A percentile compares a stretch with the other conserved stretches of the same genome.
Conservation (phyloP, 2,329 filamentous ascomycete genomes). For the Sarocladiaceae sp. region DNA sequence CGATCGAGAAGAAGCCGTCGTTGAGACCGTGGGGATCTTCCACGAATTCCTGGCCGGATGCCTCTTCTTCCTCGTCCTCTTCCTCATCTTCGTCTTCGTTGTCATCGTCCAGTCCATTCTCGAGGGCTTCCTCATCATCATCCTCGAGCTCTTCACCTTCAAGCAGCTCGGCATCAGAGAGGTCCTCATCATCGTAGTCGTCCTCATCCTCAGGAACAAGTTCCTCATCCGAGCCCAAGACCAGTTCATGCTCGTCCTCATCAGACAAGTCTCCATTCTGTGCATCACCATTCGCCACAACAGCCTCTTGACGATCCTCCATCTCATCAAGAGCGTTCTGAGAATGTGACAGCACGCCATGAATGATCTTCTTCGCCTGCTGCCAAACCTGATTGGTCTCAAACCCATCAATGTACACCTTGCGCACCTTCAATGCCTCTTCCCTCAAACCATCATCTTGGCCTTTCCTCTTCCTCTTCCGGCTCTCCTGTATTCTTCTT, state of each 20-base stretch:
- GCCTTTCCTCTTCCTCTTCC: constrained; percentile 69
- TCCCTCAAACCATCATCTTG: constrained; percentile 23
- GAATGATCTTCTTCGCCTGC: constrained; percentile 80
- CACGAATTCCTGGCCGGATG: constrained; percentile 42
- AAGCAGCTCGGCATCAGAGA: constrained; percentile 12
- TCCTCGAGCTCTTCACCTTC: constrained; percentile 30
- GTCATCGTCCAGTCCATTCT: constrained; percentile 28
- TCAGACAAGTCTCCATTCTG: constrained; percentile 6
- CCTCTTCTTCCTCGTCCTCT: constrained; percentile 36
- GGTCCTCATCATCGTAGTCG: constrained; percentile 15
- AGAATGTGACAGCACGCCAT: constrained; percentile 46
- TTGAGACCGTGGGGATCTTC: constrained; percentile 78
- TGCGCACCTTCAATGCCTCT: constrained; percentile 69
- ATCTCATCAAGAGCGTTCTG: constrained; percentile 43
- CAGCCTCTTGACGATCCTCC: constrained; percentile 44
- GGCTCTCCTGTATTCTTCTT: constrained; percentile 62
- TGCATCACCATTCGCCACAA: constrained; percentile 16
- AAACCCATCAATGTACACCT: constrained; percentile 83
- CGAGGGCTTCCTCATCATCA: constrained; percentile 31
- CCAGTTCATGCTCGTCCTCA: constrained; percentile 31
- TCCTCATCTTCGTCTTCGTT: constrained; percentile 30
- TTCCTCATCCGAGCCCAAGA: neutral
- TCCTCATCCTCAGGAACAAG: constrained; percentile 14
- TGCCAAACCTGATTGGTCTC: constrained; percentile 90
- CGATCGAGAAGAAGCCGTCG: constrained; percentile 96